Evolutionary conservation across 305 asterid genomes (phyloP), one percentile per base, ranked within the genome.

Genomic region (Ajuga reptans): DNA sequence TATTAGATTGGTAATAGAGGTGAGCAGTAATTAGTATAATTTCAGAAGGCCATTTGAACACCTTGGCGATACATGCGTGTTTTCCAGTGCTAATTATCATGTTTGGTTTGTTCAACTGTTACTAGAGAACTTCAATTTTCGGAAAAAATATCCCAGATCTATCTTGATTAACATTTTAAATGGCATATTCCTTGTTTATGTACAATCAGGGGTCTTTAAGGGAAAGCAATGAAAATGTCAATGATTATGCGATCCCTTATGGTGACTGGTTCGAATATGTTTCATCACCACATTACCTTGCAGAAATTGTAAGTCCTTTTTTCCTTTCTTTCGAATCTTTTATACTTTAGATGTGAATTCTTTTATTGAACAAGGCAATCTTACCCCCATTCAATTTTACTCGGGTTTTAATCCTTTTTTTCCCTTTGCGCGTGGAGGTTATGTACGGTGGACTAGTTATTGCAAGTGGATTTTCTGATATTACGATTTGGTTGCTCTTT

Each of bases 261-360:
- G 96, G 98, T 6, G 97, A 88, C 78, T 92, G 98, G 98, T 92
- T 92, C 73, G 78, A 83, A 67, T 84, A 84, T 81, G 97, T 90
- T 67, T 92, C 98, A 3, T 85, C 88, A 58, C 95, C 97, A 9
- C 97, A 92, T 77, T 92, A 87, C 78, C 85, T 92, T 73, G 92
- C 95, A 64, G 98, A 88, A 82, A 84, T 88, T 34, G 97, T 90
- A 82, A 66, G 84, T 68, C 43, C 31, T 56, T 66, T n/a, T n/a
- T n/a, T n/a, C n/a, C n/a, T n/a, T n/a, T n/a, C n/a, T n/a, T n/a
- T n/a, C n/a, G n/a, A n/a, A n/a, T n/a, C n/a, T n/a, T n/a, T n/a
- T n/a, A n/a, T n/a, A n/a, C n/a, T n/a, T n/a, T n/a, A n/a, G n/a
- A n/a, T n/a, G n/a, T n/a, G n/a, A n/a, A n/a, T n/a, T n/a, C n/a